phyloP scores from a whole-genome alignment of 495 filamentous ascomycete species.

The Aspergillus hancockii region DNA sequence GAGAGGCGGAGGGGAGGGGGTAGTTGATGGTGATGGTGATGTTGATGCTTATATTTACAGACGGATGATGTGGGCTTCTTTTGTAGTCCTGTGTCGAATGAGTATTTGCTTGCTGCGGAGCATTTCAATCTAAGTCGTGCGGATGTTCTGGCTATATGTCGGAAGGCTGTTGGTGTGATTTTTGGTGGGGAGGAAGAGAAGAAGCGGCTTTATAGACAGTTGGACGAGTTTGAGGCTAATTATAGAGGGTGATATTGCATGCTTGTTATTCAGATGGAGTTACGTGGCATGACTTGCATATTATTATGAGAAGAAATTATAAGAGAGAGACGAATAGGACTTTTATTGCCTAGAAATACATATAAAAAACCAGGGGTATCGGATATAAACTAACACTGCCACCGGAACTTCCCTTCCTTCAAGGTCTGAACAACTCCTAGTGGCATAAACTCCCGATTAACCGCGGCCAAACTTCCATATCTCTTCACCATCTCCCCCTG shows the following conservation, averaged over 20 bases:
- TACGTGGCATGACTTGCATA: not conserved
- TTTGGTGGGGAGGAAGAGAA: conserved; percentile 68
- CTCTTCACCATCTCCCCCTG: conserved; percentile 56
- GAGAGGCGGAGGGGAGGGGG: not conserved
- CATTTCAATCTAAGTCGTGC: conserved; percentile 61
- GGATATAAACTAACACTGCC: conserved; percentile 47
- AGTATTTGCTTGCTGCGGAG: conserved; percentile 71
- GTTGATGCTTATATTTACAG: too few species aligned
- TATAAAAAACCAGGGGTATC: not conserved
- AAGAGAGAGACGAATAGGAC: not conserved
- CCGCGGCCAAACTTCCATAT: conserved; percentile 65
- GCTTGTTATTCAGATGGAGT: not conserved
- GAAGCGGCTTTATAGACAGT: conserved; percentile 50
- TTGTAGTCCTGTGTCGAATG: conserved; percentile 74
- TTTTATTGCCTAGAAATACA: not conserved
- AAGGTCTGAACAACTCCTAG: conserved; percentile 67
- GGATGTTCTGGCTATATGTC: conserved; percentile 59
- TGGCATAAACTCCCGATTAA: conserved; percentile 60
- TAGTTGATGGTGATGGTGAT: conserved; percentile 2
- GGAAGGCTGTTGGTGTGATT: conserved; percentile 59
- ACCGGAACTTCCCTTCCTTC: conserved; percentile 57
- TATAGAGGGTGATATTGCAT: conserved; percentile 11
- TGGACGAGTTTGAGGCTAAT: conserved; percentile 35
- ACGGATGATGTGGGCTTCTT: conserved; percentile 90
- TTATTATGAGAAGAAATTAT: not conserved